Evolutionary conservation across 164 flowering plant species (phyloP).

Genomic region (Dillenia suffruticosa): DNA sequence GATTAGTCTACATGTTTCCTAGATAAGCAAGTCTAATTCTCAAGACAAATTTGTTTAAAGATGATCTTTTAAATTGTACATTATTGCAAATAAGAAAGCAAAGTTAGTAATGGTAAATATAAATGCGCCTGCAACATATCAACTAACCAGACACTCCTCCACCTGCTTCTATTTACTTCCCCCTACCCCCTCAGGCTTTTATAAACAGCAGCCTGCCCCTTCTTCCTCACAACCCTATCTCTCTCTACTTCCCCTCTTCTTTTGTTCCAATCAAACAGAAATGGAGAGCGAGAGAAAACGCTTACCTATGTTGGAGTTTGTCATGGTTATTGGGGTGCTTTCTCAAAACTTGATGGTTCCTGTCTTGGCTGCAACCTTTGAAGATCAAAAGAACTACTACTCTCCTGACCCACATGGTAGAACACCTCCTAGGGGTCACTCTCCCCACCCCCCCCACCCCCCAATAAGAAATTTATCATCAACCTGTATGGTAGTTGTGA

Average conservation of each 20-base stretch:
- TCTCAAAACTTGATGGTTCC: slow-evolving; percentile 41
- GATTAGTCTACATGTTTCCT: too few relatives aligned
- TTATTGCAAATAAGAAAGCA: not conserved
- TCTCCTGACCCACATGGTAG: slow-evolving; percentile 45
- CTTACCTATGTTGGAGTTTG: slow-evolving; percentile 18
- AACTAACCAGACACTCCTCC: slow-evolving; percentile 48
- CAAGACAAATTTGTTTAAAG: too few relatives aligned
- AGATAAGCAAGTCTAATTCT: too few relatives aligned
- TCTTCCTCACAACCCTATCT: slow-evolving; percentile 1
- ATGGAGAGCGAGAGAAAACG: slow-evolving; percentile 31
- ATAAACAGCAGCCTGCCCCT: slow-evolving; percentile 6
- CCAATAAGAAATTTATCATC: not conserved
- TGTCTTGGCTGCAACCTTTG: slow-evolving; percentile 31
- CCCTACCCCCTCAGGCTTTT: slow-evolving; percentile 11
- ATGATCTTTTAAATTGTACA: too few relatives aligned
- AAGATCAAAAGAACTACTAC: slow-evolving; percentile 56
- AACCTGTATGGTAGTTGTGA: too few relatives aligned
- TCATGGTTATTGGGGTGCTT: slow-evolving; percentile 37
- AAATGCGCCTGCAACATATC: slow-evolving; percentile 58
- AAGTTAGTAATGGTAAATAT: slow-evolving; percentile 18
- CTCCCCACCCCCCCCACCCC: slow-evolving; percentile 12
- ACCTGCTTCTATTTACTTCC: slow-evolving; percentile 53
- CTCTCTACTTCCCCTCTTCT: not conserved
- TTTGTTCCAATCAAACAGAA: slow-evolving; percentile 3
- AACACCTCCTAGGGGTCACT: slow-evolving; percentile 25